Evolutionary conservation across 1,284 basidiomycete species (phyloP), one percentile per base, ranked within the genome.

Genomic region (Rhodotorula sp.): DNA sequence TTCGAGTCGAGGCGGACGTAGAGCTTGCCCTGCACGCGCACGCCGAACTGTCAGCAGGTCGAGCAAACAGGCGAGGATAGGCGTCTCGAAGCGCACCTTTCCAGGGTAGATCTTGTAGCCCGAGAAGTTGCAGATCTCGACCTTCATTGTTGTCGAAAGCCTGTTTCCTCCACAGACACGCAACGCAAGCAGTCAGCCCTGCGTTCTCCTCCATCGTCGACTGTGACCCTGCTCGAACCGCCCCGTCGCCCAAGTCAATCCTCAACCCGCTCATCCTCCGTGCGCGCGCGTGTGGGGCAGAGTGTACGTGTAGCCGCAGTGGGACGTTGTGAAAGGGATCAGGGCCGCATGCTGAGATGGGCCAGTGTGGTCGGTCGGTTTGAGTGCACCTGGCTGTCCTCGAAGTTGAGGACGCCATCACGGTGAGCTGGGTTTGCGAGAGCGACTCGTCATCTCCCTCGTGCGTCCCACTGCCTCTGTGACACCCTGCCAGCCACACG

Each of bases 1-100:
- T 95, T 96, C 84, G 89, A 92, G 87, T 97, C 94, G 77, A 91
- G 90, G 77, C 94, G 91, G 82, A 97, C 92, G 83, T 94, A 96
- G 77, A 93, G 87, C 81, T 91, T 91, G 81, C 94, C 78, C 76
- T 76, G 5, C 24, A 4, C 24, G n/a, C 13, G 15, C 26, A 26
- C 24, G 8, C 40, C 1, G 5, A 30, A 6, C 22, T 16, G 66
- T 64, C 67, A 58, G 64, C 31, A 22, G 15, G 10, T 13, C 11
- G 10, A 16, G n/a, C 55, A 5, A 2, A 28, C 31, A 46, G 44
- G 44, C 46, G 26, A 20, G 63, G 44, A 37, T 11, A 30, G 5
- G 10, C 37, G 53, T 2, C 5, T 28, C 20, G 7, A 26, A 51
- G n/a, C 66, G 40, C 8, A 70, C 94, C 89, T 89, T 93, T 83